Conservation (phyloP, 2,329 filamentous ascomycete species). For the Fusarium brachygibbosum region DNA sequence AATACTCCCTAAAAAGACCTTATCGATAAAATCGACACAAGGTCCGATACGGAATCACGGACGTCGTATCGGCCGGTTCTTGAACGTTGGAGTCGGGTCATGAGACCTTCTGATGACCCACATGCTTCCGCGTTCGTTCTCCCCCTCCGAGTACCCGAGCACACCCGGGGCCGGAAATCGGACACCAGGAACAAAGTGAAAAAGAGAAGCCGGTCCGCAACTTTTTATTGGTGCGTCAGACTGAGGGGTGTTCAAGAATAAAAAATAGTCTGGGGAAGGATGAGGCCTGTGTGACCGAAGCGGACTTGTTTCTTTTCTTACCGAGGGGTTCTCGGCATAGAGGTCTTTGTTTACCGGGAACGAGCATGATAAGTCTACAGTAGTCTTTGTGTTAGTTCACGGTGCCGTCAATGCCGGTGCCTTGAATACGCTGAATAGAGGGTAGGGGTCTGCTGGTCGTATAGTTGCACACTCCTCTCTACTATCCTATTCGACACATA, state of each 20-base stretch:
- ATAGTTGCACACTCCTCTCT: conserved; percentile 1
- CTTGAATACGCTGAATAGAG: conserved; percentile 6
- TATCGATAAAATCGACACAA: conserved; percentile 39
- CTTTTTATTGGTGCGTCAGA: conserved; percentile 24
- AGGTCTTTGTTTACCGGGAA: conserved; percentile 11
- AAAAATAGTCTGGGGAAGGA: conserved; percentile 36
- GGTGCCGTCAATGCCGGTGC: conserved; percentile 9
- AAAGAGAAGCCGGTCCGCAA: neutral
- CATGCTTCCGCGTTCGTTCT: conserved; percentile 44
- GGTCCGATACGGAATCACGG: conserved; percentile 26
- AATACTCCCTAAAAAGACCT: neutral
- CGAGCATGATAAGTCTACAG: conserved; percentile 19
- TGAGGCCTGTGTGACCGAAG: conserved; percentile 19
- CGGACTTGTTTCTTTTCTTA: conserved; percentile 20
- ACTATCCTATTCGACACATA: neutral
- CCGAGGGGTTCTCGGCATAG: conserved; percentile 23
- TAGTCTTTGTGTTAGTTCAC: neutral
- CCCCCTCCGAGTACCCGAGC: conserved; percentile 29
- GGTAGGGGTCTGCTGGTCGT: conserved; percentile 34
- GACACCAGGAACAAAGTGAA: conserved; percentile 29
- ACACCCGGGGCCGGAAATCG: conserved; percentile 40
- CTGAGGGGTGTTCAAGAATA: conserved; percentile 2
- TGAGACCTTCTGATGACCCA: conserved; percentile 35
- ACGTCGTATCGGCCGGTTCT: conserved; percentile 38
- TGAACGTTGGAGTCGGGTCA: conserved; percentile 32